Evolutionary conservation across 495 filamentous ascomycete species (phyloP), one percentile per base, ranked within the genome.

Genomic region (Neurospora sp.): DNA sequence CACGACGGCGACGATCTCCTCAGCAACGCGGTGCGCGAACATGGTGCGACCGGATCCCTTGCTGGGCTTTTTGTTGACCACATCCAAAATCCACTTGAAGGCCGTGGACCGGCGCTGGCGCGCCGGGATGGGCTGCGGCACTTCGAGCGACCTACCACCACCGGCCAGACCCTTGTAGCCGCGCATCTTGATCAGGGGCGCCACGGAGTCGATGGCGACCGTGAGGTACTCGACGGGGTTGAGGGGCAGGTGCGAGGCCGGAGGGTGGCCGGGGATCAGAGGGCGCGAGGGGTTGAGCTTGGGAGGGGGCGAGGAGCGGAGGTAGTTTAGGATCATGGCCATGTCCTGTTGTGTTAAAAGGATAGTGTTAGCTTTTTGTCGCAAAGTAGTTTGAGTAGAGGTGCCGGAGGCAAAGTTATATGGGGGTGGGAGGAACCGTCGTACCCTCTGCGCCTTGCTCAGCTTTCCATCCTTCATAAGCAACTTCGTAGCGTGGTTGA

Each of bases 121-220:
- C 74, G 90, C 80, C 0, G 84, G 82, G 34, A 98, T 84, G 3
- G 96, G 96, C 38, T 90, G 85, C 0, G 96, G 96, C 40, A 97
- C 86, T 69, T 94, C 92, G 70, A 98, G 86, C 19, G 93, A 89
- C 15, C 87, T 85, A 81, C 96, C 96, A 83, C 96, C 96, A 83
- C 94, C 94, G 1, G 91, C 92, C 40, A 92, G 87, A 76, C 93
- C 93, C 81, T 90, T 92, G 78, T 91, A 87, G 39, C 85, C 85
- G 31, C 89, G 88, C 77, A 98, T 89, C 38, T 91, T 91, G 77
- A 98, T 82, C 31, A 99, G 85, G 28, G 96, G 96, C 15, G 94
- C 93, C n/a, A 98, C 91, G 13, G 93, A 97, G 86, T 99, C 96
- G 79, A 99, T 91, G n/a, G 95, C 93, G 43, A 95, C 83, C 0